Conservation (phyloP, 129 eudicot species). For the Silybum marianum region DNA sequence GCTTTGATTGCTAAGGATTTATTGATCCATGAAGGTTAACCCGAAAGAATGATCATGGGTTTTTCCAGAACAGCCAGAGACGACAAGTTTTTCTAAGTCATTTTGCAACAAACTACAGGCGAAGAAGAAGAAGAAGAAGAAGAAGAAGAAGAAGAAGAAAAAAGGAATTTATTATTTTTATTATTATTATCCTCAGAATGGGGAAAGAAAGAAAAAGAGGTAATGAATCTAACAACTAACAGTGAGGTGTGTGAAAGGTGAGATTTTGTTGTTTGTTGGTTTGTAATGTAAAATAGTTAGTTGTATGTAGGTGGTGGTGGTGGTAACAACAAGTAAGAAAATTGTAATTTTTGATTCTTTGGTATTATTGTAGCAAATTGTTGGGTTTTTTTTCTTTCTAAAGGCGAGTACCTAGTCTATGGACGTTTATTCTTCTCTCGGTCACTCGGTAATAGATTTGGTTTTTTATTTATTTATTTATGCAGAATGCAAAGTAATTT, state of each 20-base stretch:
- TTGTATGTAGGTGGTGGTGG: conserved; percentile 13
- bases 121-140: not conserved
- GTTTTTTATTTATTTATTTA: not conserved
- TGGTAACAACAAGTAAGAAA: not conserved
- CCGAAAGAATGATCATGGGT: conserved; percentile 12
- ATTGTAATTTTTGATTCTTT: conserved; percentile 42
- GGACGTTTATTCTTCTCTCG: not conserved
- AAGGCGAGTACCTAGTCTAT: not conserved
- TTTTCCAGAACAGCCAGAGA: conserved; percentile 19
- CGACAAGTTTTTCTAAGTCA: conserved; percentile 7
- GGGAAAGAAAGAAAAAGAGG: conserved; percentile 23
- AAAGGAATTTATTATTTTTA: not conserved
- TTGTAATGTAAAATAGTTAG: conserved; percentile 48
- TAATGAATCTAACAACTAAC: conserved; percentile 64
- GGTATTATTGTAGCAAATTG: conserved; percentile 5
- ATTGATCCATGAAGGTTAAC: conserved; percentile 77
- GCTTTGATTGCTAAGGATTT: conserved; percentile 82
- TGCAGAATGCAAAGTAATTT: not conserved
- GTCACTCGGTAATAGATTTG: not conserved
- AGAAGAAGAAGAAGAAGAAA: not conserved
- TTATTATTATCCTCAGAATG: conserved; percentile 12
- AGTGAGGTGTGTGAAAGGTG: conserved; percentile 29
- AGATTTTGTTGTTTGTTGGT: conserved; percentile 22
- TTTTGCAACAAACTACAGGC: conserved; percentile 29
- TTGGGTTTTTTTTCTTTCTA: not conserved